A percentile compares a stretch with the other conserved stretches of the same genome.
Evolutionary conservation across 345 rosid genomes (phyloP).

Genomic region (Nephelium lappaceum): DNA sequence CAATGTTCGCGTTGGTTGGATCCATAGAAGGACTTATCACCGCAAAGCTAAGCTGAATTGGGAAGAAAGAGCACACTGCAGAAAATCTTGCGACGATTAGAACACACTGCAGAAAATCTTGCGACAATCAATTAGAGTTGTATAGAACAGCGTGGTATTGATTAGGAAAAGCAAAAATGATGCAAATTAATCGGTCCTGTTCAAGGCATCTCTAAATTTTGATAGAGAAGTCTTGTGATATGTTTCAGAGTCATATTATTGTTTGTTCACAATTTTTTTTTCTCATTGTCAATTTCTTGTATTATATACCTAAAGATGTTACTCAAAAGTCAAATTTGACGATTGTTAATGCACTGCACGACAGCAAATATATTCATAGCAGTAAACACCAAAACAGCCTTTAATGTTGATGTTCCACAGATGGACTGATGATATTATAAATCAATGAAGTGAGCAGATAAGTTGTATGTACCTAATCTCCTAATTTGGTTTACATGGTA

Average conservation of each 20-base stretch:
- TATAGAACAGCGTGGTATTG: not conserved
- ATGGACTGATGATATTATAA: too few relatives aligned
- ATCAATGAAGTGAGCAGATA: too few relatives aligned
- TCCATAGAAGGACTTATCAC: conserved; percentile 62
- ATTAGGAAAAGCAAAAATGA: not conserved
- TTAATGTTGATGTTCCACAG: too few relatives aligned
- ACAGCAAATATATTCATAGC: too few relatives aligned
- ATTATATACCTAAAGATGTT: too few relatives aligned
- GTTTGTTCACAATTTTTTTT: not conserved
- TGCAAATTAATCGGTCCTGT: not conserved
- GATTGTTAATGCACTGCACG: too few relatives aligned
- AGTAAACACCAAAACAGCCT: too few relatives aligned
- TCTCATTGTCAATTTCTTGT: not conserved
- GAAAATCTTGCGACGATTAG: too few relatives aligned
- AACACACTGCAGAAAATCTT: not conserved
- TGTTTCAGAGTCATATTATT: not conserved
- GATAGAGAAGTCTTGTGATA: conserved; percentile 1
- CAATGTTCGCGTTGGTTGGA: conserved; percentile 54
- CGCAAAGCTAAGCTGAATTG: conserved; percentile 40
- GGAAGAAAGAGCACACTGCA: not conserved
- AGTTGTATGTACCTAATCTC: too few relatives aligned
- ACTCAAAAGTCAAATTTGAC: too few relatives aligned
- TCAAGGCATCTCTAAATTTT: conserved; percentile 10
- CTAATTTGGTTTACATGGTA: too few relatives aligned
- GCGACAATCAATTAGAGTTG: not conserved